These are phyloP conservation scores for Turnera subulata DNA, from an alignment of 345 rosid species.

Conservation along the genomic window DNA sequence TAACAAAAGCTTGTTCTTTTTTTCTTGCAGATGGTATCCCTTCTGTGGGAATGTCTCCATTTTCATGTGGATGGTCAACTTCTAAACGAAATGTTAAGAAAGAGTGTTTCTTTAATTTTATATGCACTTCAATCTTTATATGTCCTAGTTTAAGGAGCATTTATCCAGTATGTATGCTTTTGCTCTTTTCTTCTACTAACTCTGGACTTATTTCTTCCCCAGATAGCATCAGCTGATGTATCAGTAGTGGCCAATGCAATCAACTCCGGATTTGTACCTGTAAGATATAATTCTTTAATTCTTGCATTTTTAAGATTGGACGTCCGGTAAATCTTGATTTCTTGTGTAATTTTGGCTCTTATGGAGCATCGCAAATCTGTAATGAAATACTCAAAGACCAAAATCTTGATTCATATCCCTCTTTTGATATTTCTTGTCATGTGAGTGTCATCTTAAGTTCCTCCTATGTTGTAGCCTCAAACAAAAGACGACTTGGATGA, in stretches of 20 bases:
- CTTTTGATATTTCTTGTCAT: neutral
- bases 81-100: conserved; percentile 59
- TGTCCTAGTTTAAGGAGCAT: no score
- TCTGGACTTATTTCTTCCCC: conserved; percentile 14
- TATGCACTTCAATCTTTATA: no score
- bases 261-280: conserved; percentile 83
- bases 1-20: conserved; percentile 9
- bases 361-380: neutral
- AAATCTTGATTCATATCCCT: neutral
- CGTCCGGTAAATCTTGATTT: neutral
- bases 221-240: conserved; percentile 69
- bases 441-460: neutral
- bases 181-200: conserved; percentile 21
- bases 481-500: neutral
- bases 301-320: neutral
- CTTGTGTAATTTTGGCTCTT: neutral
- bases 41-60: conserved; percentile 83
- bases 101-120: no score
- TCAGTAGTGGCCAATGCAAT: conserved; percentile 56
- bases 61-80: conserved; percentile 30
- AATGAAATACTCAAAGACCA: neutral
- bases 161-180: no score
- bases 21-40: conserved; percentile 83
- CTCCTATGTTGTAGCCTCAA: no score
- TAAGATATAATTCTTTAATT: conserved; percentile 32